A percentile compares a stretch with the other conserved stretches of the same genome.
These are phyloP conservation scores for Clitoria ternatea DNA, from an alignment of 306 rosid species.

Conservation along the genomic window DNA sequence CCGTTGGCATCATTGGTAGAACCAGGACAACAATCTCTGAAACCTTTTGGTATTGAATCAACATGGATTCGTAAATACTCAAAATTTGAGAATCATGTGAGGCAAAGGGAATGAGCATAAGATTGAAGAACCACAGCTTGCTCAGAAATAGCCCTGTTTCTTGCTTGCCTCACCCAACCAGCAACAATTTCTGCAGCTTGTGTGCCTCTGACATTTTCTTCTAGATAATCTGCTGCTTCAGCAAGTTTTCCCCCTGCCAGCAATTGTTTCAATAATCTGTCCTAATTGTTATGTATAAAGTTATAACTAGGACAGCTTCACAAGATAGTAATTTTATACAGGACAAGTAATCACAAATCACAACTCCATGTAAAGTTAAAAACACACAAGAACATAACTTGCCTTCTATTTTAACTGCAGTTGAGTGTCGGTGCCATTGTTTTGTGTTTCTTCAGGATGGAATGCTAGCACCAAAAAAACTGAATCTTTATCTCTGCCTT, in stretches of 20 bases:
- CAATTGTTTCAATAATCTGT: conserved; percentile 3
- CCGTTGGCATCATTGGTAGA: conserved; percentile 22
- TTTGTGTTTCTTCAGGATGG: conserved; percentile 76
- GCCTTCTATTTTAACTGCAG: conserved; percentile 80
- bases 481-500: conserved; percentile 74
- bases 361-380: neutral
- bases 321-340: conserved; percentile 13
- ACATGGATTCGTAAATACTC: conserved; percentile 22
- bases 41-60: conserved; percentile 26
- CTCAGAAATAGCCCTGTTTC: conserved; percentile 95
- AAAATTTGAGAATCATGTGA: conserved; percentile 34
- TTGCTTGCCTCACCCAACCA: conserved; percentile 70
- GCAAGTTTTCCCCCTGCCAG: conserved; percentile 75
- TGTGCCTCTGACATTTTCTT: conserved; percentile 79
- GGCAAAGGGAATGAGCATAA: conserved; percentile 74
- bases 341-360: conserved; percentile 15
- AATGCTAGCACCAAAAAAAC: conserved; percentile 75
- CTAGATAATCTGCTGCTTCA: conserved; percentile 85
- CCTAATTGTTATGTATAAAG: neutral
- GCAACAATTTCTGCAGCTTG: conserved; percentile 66
- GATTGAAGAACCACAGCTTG: conserved; percentile 85
- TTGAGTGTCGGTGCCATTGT: conserved; percentile 64
- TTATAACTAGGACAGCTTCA: neutral
- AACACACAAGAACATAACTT: conserved; percentile 27
- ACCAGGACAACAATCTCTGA: conserved; percentile 16